phyloP scores from a whole-genome alignment of 345 rosid species.

The Laguncularia racemosa region DNA sequence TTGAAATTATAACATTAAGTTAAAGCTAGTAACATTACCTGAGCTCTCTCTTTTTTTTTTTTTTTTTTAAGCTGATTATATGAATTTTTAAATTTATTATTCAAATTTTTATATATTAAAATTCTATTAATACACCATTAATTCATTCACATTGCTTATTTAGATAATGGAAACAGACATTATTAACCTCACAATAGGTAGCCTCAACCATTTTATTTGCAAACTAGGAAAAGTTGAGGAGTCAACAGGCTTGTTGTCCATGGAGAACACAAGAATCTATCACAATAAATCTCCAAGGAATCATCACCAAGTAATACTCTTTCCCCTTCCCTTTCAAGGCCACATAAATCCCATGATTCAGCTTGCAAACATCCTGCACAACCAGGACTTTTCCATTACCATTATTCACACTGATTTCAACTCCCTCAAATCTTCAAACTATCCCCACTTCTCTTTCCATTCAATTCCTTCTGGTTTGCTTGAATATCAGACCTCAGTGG shows the following conservation, averaged over 20 bases:
- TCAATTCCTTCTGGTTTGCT: conserved; percentile 20
- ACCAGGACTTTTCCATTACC: conserved; percentile 46
- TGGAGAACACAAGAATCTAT: not conserved
- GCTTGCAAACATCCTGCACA: conserved; percentile 42
- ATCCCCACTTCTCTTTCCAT: conserved; percentile 39
- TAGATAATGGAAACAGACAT: too few species aligned
- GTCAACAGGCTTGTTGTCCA: not conserved
- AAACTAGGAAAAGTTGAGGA: too few species aligned
- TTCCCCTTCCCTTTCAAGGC: conserved; percentile 50
- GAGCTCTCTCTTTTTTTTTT: too few species aligned
- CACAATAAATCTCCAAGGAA: not conserved
- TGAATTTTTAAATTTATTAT: too few species aligned
- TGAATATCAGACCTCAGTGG: conserved; percentile 5
- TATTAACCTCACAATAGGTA: too few species aligned
- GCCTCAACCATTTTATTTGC: too few species aligned
- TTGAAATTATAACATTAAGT: too few species aligned
- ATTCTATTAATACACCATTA: too few species aligned
- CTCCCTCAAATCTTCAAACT: conserved; percentile 35
- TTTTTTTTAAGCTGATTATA: too few species aligned
- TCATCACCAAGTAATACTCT: conserved; percentile 28
- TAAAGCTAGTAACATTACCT: too few species aligned
- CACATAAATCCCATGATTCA: conserved; percentile 58
- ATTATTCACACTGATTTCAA: conserved; percentile 43
- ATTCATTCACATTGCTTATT: too few species aligned
- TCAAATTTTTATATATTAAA: too few species aligned